phyloP scores from a whole-genome alignment of 805 yeast species.

The Saccharomycopsis capsularis region DNA sequence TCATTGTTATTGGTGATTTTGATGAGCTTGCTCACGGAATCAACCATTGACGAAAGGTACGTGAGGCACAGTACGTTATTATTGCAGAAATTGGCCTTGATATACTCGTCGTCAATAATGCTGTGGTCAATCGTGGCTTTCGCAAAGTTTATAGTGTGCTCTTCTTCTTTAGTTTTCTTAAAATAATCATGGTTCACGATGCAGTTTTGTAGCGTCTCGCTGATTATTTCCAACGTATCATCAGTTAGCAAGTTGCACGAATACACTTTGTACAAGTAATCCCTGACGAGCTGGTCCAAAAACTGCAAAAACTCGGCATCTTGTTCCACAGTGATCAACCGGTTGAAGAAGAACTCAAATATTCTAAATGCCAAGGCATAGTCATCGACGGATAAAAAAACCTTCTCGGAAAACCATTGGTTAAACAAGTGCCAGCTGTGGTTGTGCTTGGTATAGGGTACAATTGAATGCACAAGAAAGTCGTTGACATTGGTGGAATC shows the following conservation, averaged over 20 bases:
- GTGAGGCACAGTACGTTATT: slow-evolving; percentile 9
- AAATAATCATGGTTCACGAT: slow-evolving; percentile 15
- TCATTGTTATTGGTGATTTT: slow-evolving; percentile 21
- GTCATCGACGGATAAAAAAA: slow-evolving; percentile 6
- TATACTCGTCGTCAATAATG: slow-evolving; percentile 13
- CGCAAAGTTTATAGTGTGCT: slow-evolving; percentile 3
- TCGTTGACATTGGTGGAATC: slow-evolving; percentile 7
- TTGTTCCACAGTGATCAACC: slow-evolving; percentile 15
- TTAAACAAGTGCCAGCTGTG: slow-evolving; percentile 15
- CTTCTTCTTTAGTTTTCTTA: slow-evolving; percentile 7
- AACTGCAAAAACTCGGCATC: slow-evolving; percentile 7
- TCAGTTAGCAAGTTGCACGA: slow-evolving; percentile 8
- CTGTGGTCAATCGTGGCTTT: slow-evolving; percentile 1
- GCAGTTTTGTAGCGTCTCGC: slow-evolving; percentile 19
- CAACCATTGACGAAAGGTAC: slow-evolving; percentile 14
- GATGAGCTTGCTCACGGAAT: slow-evolving; percentile 15
- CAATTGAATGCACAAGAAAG: slow-evolving; percentile 11
- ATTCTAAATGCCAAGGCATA: slow-evolving; percentile 10
- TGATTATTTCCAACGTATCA: slow-evolving; percentile 15
- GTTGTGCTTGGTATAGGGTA: slow-evolving; percentile 17
- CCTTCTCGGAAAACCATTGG: slow-evolving; percentile 13
- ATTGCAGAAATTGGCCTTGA: slow-evolving; percentile 16
- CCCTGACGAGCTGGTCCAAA: slow-evolving; percentile 12
- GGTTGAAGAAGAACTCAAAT: slow-evolving; percentile 19
- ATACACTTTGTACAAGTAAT: slow-evolving; percentile 17